Evolutionary conservation across 1,139 yeast genomes (phyloP).

Genomic region (Diutina ranongensis): DNA sequence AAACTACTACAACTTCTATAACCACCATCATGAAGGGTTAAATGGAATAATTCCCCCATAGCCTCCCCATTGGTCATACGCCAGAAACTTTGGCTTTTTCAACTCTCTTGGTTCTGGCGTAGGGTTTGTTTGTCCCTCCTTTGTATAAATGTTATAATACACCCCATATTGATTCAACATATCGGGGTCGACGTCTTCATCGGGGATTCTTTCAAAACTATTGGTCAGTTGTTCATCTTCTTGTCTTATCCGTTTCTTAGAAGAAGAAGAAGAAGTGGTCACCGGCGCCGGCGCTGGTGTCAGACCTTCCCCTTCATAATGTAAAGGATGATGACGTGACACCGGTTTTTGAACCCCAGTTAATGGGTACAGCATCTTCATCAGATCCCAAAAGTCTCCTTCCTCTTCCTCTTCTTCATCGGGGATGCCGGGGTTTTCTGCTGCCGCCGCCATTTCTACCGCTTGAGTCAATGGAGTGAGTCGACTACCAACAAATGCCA

Average conservation of each 20-base stretch:
- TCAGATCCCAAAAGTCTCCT: slow-evolving; percentile 59
- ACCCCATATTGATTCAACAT: slow-evolving; percentile 24
- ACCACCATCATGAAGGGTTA: slow-evolving; percentile 27
- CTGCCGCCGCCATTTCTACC: slow-evolving; percentile 30
- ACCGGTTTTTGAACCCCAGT: not conserved
- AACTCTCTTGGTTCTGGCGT: not conserved
- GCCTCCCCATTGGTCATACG: slow-evolving; percentile 6
- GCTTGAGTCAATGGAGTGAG: slow-evolving; percentile 34
- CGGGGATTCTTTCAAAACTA: not conserved
- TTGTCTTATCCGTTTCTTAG: not conserved
- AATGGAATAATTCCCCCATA: slow-evolving; percentile 18
- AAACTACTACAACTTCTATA: too few species aligned
- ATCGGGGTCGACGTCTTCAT: slow-evolving; percentile 1
- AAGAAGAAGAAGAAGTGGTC: not conserved
- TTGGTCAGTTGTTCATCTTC: not conserved
- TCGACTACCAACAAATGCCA: not conserved
- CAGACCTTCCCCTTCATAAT: not conserved
- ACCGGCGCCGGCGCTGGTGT: slow-evolving; percentile 9
- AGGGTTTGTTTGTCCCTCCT: slow-evolving; percentile 22
- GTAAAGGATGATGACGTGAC: slow-evolving; percentile 1
- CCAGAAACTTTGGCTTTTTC: slow-evolving; percentile 9
- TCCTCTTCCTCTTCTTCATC: slow-evolving; percentile 24
- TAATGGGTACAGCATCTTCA: slow-evolving; percentile 12
- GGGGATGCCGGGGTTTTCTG: slow-evolving; percentile 14
- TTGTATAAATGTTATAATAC: slow-evolving; percentile 25